Evolutionary conservation across 345 rosid species (phyloP).

Genomic region (rapeseed (Brassica napus)): DNA sequence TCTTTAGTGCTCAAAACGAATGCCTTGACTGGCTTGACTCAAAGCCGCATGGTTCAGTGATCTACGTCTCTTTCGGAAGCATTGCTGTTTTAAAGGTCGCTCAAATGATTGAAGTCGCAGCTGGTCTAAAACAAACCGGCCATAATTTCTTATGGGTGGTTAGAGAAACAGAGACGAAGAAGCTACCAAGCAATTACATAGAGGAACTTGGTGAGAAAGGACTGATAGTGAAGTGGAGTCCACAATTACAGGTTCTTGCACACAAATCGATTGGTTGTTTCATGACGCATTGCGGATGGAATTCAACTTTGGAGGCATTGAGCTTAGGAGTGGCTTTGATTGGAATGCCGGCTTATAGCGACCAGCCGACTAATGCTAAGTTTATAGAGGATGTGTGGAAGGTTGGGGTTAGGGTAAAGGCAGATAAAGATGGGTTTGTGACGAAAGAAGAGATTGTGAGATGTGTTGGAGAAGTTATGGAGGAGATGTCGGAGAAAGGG

Average conservation of each 20-base stretch:
- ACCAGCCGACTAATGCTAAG: slow-evolving; percentile 45
- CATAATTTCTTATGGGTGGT: slow-evolving; percentile 58
- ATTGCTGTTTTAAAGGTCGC: slow-evolving; percentile 43
- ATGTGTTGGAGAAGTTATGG: slow-evolving; percentile 41
- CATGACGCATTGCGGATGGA: slow-evolving; percentile 65
- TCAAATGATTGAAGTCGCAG: slow-evolving; percentile 56
- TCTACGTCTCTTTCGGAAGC: slow-evolving; percentile 57
- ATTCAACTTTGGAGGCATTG: slow-evolving; percentile 59
- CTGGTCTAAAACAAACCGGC: slow-evolving; percentile 40
- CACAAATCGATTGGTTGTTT: slow-evolving; percentile 52
- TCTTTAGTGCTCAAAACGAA: slow-evolving; percentile 46
- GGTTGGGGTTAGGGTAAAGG: slow-evolving; percentile 48
- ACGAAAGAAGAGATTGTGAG: slow-evolving; percentile 36
- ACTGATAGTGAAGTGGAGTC: slow-evolving; percentile 53
- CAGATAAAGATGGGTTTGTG: slow-evolving; percentile 33
- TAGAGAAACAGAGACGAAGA: slow-evolving; percentile 50
- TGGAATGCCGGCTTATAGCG: slow-evolving; percentile 39
- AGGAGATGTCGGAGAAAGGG: slow-evolving; percentile 43
- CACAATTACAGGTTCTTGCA: slow-evolving; percentile 52
- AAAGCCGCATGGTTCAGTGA: slow-evolving; percentile 44
- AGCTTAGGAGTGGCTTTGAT: slow-evolving; percentile 61
- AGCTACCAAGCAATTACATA: slow-evolving; percentile 42
- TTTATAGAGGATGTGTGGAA: slow-evolving; percentile 45
- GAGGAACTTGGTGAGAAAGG: slow-evolving; percentile 43
- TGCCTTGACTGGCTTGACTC: slow-evolving; percentile 57